A percentile compares a stretch with the other conserved stretches of the same genome.
Conservation (phyloP, 805 yeast species). For the Starmerella scarabaei region DNA sequence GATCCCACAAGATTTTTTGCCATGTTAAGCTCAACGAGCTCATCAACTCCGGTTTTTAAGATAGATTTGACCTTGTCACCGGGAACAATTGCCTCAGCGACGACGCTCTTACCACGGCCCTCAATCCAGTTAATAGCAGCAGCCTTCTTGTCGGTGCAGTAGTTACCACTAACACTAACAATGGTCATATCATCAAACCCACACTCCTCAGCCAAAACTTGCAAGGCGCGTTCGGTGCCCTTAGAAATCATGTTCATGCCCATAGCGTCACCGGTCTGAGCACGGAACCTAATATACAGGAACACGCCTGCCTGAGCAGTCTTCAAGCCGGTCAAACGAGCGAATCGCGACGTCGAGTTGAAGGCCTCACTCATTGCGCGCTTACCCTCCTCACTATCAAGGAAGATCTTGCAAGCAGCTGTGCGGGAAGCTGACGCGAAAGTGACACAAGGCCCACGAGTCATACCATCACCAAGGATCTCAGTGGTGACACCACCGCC, state of each 20-base stretch:
- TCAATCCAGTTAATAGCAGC: slow-evolving; percentile 99
- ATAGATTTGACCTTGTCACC: slow-evolving; percentile 66
- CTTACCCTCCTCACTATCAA: slow-evolving; percentile 92
- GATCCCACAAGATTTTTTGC: slow-evolving; percentile 88
- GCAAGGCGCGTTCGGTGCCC: slow-evolving; percentile 83
- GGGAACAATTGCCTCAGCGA: slow-evolving; percentile 89
- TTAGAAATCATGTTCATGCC: slow-evolving; percentile 99
- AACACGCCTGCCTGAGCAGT: slow-evolving; percentile 91
- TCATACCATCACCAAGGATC: slow-evolving; percentile 93
- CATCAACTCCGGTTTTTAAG: slow-evolving; percentile 81
- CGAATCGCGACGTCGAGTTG: slow-evolving; percentile 94
- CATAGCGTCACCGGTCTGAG: slow-evolving; percentile 99
- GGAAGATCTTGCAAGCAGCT: slow-evolving; percentile 90
- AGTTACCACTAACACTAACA: slow-evolving; percentile 90
- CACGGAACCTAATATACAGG: slow-evolving; percentile 80
- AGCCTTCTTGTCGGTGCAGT: slow-evolving; percentile 94
- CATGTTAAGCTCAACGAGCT: slow-evolving; percentile 78
- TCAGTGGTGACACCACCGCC: slow-evolving; percentile 95
- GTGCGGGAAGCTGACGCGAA: slow-evolving; percentile 75
- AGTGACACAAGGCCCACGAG: slow-evolving; percentile 95
- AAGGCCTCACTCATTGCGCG: slow-evolving; percentile 70
- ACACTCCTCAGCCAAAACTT: slow-evolving; percentile 70
- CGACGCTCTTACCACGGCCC: slow-evolving; percentile 97
- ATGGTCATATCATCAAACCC: slow-evolving; percentile 93
- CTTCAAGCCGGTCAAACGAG: slow-evolving; percentile 78